A percentile compares a stretch with the other conserved stretches of the same genome.
These are phyloP conservation scores for Ophiostoma australiae DNA, from an alignment of 2,329 filamentous ascomycete genomes.

Conservation along the genomic window DNA sequence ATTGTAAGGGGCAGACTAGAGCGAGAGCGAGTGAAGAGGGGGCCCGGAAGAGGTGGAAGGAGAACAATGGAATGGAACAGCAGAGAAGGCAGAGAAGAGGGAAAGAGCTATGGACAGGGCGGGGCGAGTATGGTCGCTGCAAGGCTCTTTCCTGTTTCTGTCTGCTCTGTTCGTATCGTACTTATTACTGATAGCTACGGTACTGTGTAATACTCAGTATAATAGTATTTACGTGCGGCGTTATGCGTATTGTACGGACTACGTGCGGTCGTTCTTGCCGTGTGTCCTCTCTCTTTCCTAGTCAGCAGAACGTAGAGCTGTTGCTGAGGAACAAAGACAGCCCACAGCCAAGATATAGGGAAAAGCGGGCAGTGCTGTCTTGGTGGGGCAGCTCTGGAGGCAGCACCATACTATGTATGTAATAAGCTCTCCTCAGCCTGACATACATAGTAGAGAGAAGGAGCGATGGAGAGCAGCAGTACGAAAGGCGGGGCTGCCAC, in stretches of 20 bases:
- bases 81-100: conserved; percentile 9
- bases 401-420: conserved; percentile 2
- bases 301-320: not conserved
- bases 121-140: not conserved
- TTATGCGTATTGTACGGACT: not conserved
- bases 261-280: conserved; percentile 3
- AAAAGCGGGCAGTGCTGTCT: conserved; percentile 16
- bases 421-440: not conserved
- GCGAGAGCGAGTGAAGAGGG: conserved; percentile 13
- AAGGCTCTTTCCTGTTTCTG: conserved; percentile 2
- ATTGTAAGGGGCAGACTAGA: conserved; percentile 13
- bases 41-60: conserved; percentile 22
- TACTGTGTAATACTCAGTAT: not conserved
- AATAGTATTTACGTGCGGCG: not conserved
- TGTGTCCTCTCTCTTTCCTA: not conserved
- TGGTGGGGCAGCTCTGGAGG: conserved; percentile 10
- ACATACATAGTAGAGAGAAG: not conserved
- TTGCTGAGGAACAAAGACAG: not conserved
- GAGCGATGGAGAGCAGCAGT: not conserved
- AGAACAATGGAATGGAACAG: conserved; percentile 11
- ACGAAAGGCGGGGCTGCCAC: conserved; percentile 12
- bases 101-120: conserved; percentile 3
- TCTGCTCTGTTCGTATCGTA: not conserved
- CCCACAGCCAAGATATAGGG: conserved; percentile 3
- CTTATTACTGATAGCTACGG: not conserved